phyloP scores from a whole-genome alignment of 1,284 basidiomycete species.

The Trametes pubescens region DNA sequence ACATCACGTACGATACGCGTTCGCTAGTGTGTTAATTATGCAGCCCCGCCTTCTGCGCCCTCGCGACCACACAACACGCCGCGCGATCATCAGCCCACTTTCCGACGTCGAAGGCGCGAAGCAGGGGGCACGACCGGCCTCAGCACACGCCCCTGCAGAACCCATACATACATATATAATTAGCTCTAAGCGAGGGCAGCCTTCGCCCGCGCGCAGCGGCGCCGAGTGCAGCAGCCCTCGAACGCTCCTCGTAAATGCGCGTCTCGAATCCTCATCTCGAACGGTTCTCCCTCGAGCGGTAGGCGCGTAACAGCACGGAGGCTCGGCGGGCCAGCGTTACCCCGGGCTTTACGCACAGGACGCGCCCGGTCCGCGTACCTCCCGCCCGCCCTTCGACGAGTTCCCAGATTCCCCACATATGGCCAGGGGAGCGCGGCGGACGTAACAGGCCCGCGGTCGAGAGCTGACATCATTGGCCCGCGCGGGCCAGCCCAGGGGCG shows the following conservation, averaged over 20 bases:
- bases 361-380: neutral
- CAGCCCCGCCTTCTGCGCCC: neutral
- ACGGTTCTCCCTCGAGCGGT: neutral
- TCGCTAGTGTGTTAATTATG: slow-evolving; percentile 9
- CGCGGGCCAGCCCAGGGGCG: neutral
- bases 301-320: neutral
- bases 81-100: slow-evolving; percentile 13
- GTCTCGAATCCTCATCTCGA: neutral
- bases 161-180: slow-evolving; percentile 18
- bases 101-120: slow-evolving; percentile 10
- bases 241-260: neutral
- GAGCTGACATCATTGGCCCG: slow-evolving; percentile 10
- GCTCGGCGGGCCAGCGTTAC: slow-evolving; percentile 1
- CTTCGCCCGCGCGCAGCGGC: slow-evolving; percentile 14
- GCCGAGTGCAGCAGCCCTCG: slow-evolving; percentile 5
- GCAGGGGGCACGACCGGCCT: slow-evolving; percentile 2
- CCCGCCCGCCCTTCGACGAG: neutral
- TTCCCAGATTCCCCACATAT: neutral
- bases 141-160: neutral
- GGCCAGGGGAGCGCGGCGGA: neutral
- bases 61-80: slow-evolving; percentile 3
- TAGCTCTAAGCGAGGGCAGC: slow-evolving; percentile 28
- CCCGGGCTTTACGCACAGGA: neutral
- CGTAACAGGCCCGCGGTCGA: neutral
- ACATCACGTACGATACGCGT: slow-evolving; percentile 11